phyloP scores from a whole-genome alignment of 2,329 filamentous ascomycete species.

The Alternaria panax region DNA sequence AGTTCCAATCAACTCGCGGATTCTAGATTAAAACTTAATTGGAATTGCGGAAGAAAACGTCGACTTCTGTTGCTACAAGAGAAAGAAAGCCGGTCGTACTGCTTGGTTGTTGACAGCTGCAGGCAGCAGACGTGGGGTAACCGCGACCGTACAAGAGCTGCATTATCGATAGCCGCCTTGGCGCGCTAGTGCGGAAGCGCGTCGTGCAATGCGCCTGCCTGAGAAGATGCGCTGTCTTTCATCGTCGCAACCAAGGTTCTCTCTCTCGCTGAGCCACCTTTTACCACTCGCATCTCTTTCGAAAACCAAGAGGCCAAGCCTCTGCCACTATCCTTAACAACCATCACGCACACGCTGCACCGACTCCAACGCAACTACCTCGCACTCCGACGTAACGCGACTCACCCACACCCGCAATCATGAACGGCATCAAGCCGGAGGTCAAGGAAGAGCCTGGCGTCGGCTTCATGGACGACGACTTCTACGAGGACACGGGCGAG shows the following conservation, averaged over 20 bases:
- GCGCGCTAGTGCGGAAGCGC: slow-evolving; percentile 27
- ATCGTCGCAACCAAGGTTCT: slow-evolving; percentile 1
- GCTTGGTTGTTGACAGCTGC: slow-evolving; percentile 1
- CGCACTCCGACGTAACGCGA: not conserved
- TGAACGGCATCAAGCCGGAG: slow-evolving; percentile 53
- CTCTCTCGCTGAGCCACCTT: slow-evolving; percentile 6
- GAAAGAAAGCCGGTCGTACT: not conserved
- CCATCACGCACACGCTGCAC: not conserved
- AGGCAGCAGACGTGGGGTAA: slow-evolving; percentile 22
- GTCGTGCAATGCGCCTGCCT: slow-evolving; percentile 15
- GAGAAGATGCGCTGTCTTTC: slow-evolving; percentile 14
- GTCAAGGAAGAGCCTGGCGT: slow-evolving; percentile 51
- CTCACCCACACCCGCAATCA: slow-evolving; percentile 18
- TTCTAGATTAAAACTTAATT: too few relatives aligned
- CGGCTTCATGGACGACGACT: slow-evolving; percentile 51
- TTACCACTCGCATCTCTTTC: slow-evolving; percentile 5
- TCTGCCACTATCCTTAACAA: not conserved
- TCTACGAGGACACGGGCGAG: slow-evolving; percentile 55
- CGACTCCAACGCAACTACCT: not conserved
- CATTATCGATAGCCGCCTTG: slow-evolving; percentile 30
- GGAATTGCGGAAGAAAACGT: not conserved
- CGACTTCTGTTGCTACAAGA: not conserved
- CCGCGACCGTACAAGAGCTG: slow-evolving; percentile 5
- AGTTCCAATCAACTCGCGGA: not conserved
- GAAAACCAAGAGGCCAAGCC: not conserved